A percentile compares a stretch with the other conserved stretches of the same genome.
phyloP scores from a whole-genome alignment of 768 basidiomycete genomes.

The Leccinum subgranulosum region DNA sequence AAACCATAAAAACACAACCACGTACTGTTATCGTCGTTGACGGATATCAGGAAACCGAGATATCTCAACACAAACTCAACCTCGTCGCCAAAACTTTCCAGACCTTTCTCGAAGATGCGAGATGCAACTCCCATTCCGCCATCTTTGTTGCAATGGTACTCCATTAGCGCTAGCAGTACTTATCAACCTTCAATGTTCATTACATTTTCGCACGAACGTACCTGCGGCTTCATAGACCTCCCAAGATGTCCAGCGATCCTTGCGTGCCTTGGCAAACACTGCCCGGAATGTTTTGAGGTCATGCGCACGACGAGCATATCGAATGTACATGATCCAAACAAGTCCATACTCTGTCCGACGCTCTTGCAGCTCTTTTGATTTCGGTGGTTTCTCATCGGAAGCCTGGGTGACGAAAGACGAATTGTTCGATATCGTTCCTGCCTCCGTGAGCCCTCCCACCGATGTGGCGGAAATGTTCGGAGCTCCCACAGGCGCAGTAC shows the following conservation, averaged over 20 bases:
- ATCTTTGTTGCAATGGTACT: constrained; percentile 86
- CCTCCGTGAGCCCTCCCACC: constrained; percentile 20
- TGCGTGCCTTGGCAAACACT: constrained; percentile 80
- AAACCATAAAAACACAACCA: constrained; percentile 7
- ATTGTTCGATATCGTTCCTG: constrained; percentile 36
- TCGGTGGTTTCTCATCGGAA: constrained; percentile 52
- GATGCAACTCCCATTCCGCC: constrained; percentile 71
- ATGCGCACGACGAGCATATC: constrained; percentile 86
- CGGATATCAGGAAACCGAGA: constrained; percentile 87
- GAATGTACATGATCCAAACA: constrained; percentile 89
- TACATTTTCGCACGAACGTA: constrained; percentile 27
- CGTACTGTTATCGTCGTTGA: constrained; percentile 95
- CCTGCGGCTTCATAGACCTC: constrained; percentile 92
- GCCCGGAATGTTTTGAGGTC: constrained; percentile 75
- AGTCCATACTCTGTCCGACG: constrained; percentile 70
- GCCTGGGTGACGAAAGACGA: constrained; percentile 49
- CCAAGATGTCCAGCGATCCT: constrained; percentile 78
- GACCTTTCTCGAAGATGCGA: constrained; percentile 90
- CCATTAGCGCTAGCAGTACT: constrained; percentile 71
- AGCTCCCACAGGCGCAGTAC: constrained; percentile 24
- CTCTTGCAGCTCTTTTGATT: constrained; percentile 50
- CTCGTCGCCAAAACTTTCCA: constrained; percentile 80
- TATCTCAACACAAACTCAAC: constrained; percentile 85
- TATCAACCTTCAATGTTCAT: constrained; percentile 2
- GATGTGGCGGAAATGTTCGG: constrained; percentile 11